Conservation (phyloP, 306 rosid genomes). For the Ceratonia siliqua region DNA sequence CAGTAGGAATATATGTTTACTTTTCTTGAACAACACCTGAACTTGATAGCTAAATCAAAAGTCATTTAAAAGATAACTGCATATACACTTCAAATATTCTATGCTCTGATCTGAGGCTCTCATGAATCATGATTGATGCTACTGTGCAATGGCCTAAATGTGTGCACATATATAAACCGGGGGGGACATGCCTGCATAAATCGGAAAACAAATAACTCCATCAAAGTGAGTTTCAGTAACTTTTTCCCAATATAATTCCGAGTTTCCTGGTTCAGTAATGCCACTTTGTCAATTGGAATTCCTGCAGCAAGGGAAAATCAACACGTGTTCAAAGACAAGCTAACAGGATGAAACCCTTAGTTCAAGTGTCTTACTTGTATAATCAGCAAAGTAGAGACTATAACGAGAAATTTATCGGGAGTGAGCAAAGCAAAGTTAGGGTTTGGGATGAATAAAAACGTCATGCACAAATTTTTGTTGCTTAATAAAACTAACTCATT, state of each 20-base stretch:
- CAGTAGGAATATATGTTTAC: constrained; percentile 1
- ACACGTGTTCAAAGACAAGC: constrained; percentile 23
- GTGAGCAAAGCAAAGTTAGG: neutral
- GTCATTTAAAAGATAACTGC: neutral
- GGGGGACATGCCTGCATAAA: constrained; percentile 84
- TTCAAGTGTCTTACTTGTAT: neutral
- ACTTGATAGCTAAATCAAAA: neutral
- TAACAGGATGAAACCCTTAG: constrained; percentile 18
- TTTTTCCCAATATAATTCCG: constrained; percentile 84
- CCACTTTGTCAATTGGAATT: constrained; percentile 89
- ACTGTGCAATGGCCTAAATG: neutral
- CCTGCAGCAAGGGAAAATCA: constrained; percentile 62
- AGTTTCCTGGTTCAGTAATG: constrained; percentile 76
- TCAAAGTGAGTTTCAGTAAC: constrained; percentile 82
- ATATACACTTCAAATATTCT: neutral
- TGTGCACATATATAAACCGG: constrained; percentile 4
- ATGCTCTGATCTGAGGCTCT: neutral
- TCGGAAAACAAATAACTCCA: constrained; percentile 74
- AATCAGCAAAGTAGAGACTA: neutral
- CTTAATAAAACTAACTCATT: constrained; percentile 9
- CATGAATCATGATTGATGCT: neutral
- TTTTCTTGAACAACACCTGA: constrained; percentile 8
- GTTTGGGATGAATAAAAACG: constrained; percentile 14
- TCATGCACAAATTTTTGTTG: neutral
- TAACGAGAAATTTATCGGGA: neutral